These are phyloP conservation scores for Monascus ruber DNA, from an alignment of 2,329 filamentous ascomycete genomes.

Conservation along the genomic window DNA sequence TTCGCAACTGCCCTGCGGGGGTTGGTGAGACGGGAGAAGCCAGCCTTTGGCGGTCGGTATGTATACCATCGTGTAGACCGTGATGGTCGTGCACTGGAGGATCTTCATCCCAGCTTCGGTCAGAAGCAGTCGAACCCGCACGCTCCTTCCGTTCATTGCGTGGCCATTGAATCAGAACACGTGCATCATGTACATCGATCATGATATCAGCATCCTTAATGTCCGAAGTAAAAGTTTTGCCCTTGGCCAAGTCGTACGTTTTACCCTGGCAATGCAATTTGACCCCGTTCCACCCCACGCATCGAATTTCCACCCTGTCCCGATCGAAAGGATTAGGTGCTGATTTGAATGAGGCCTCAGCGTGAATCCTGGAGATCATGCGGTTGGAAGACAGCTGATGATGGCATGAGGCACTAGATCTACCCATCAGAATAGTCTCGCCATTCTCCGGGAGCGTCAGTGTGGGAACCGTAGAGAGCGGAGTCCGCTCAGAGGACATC, in stretches of 20 bases:
- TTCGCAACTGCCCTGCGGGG: slow-evolving; percentile 39
- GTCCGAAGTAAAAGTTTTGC: slow-evolving; percentile 80
- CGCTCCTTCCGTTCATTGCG: slow-evolving; percentile 41
- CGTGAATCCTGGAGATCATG: slow-evolving; percentile 84
- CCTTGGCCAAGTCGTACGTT: slow-evolving; percentile 76
- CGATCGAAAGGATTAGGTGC: slow-evolving; percentile 55
- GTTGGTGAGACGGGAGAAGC: slow-evolving; percentile 68
- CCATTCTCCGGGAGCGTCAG: slow-evolving; percentile 72
- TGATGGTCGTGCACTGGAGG: slow-evolving; percentile 26
- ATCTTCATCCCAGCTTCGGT: slow-evolving; percentile 59
- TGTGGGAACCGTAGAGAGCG: slow-evolving; percentile 71
- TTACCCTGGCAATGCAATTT: slow-evolving; percentile 85
- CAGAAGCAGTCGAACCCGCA: slow-evolving; percentile 43
- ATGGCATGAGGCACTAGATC: slow-evolving; percentile 90
- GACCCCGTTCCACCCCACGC: slow-evolving; percentile 90
- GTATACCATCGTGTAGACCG: slow-evolving; percentile 33
- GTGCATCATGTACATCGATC: slow-evolving; percentile 85
- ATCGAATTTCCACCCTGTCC: slow-evolving; percentile 76
- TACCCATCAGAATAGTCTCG: slow-evolving; percentile 73
- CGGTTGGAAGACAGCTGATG: slow-evolving; percentile 89
- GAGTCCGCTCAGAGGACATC: slow-evolving; percentile 59
- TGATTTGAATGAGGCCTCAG: slow-evolving; percentile 73
- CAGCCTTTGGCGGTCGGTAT: slow-evolving; percentile 50
- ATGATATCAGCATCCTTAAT: slow-evolving; percentile 83
- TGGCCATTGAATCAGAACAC: slow-evolving; percentile 88